Percentiles rank a stretch among this genome's conserved stretches.
Conservation (phyloP, 805 yeast species). For the Spathaspora sp. region DNA sequence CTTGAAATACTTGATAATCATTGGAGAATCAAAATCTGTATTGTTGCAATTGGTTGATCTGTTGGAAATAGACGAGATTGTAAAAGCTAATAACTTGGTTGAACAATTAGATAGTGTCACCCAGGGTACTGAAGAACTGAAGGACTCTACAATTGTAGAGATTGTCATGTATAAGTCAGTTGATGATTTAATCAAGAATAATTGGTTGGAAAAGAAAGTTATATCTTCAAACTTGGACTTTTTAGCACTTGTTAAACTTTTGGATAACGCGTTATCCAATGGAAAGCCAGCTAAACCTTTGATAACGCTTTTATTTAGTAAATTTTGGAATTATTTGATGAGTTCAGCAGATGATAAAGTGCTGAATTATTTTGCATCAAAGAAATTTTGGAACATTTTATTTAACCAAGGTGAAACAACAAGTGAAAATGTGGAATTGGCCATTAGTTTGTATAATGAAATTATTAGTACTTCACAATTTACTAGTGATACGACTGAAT, state of each 20-base stretch:
- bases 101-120: slow-evolving; percentile 2
- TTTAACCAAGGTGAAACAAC: background rate
- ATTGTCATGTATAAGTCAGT: slow-evolving; percentile 28
- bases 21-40: slow-evolving; percentile 54
- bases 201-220: slow-evolving; percentile 20
- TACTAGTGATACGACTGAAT: background rate
- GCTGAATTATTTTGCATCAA: slow-evolving; percentile 5
- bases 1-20: slow-evolving; percentile 42
- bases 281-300: background rate
- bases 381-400: slow-evolving; percentile 3
- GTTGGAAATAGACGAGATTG: background rate
- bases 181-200: slow-evolving; percentile 1
- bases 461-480: background rate
- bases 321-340: slow-evolving; percentile 4
- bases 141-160: slow-evolving; percentile 14
- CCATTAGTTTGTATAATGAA: slow-evolving; percentile 4
- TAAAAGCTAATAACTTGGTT: background rate
- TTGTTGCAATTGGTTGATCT: slow-evolving; percentile 12
- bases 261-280: background rate
- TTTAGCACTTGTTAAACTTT: slow-evolving; percentile 22
- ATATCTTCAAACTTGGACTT: slow-evolving; percentile 48
- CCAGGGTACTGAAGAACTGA: slow-evolving; percentile 16
- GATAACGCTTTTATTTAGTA: slow-evolving; percentile 1
- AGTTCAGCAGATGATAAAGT: background rate
- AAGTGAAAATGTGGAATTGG: background rate